Conservation (phyloP, 83 land plant species). For the Thuja plicata region DNA sequence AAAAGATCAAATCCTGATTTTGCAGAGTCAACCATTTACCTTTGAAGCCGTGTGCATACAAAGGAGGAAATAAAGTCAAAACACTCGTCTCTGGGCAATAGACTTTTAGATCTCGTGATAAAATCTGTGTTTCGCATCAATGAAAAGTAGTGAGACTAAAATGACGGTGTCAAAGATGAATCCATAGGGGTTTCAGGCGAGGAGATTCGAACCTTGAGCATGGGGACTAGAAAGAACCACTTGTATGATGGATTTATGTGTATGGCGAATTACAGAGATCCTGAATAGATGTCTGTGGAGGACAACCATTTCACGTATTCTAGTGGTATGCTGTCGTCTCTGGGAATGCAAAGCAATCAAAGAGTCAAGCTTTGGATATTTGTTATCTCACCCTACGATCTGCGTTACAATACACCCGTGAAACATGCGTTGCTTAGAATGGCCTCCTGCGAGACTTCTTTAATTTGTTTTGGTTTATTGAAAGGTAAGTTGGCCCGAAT, state of each 20-base stretch:
- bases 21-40: no score
- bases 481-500: neutral
- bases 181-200: neutral
- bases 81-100: no score
- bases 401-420: conserved; percentile 23
- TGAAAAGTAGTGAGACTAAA: no score
- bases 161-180: no score
- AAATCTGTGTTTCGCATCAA: no score
- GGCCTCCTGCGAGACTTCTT: neutral
- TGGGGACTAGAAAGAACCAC: neutral
- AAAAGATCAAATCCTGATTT: no score
- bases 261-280: neutral
- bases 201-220: neutral
- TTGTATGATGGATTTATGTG: neutral
- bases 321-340: conserved; percentile 42
- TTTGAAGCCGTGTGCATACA: no score
- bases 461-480: neutral
- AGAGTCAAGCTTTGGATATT: conserved; percentile 35
- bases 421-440: neutral
- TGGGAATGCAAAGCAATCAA: conserved; percentile 49
- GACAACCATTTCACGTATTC: conserved; percentile 37
- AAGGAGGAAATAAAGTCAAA: no score
- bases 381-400: conserved; percentile 51
- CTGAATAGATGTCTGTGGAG: conserved; percentile 23
- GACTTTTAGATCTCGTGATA: no score